Conservation (phyloP, 352 stramenopile species). For the Elongisporangium undulatum region DNA sequence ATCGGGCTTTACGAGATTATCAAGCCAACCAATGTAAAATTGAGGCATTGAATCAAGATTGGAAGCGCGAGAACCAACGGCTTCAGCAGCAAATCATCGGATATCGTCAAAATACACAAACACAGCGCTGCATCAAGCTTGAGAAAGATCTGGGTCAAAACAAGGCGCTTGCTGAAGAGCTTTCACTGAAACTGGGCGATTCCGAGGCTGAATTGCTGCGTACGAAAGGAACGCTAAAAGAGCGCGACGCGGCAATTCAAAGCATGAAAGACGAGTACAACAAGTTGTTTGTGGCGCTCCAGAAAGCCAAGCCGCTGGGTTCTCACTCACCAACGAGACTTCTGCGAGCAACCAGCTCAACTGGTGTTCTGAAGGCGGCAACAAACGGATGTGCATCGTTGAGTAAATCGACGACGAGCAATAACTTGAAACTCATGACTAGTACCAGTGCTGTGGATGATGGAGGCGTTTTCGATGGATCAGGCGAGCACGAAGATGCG, state of each 20-base stretch:
- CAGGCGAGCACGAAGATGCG: conserved; percentile 3
- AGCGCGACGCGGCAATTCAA: conserved; percentile 39
- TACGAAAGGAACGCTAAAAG: conserved; percentile 41
- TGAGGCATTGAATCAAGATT: conserved; percentile 35
- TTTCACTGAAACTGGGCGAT: conserved; percentile 22
- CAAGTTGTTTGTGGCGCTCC: conserved; percentile 58
- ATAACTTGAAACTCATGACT: not conserved
- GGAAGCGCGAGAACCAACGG: conserved; percentile 28
- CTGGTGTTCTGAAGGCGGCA: not conserved
- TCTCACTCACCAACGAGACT: not conserved
- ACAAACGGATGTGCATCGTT: not conserved
- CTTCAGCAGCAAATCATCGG: conserved; percentile 53
- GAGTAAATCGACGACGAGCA: not conserved
- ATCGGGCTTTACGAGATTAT: conserved; percentile 47
- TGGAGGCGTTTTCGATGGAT: not conserved
- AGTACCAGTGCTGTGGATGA: not conserved
- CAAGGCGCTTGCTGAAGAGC: conserved; percentile 21
- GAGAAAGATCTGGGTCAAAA: conserved; percentile 41
- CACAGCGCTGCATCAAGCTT: conserved; percentile 40
- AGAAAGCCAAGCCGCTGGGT: conserved; percentile 49
- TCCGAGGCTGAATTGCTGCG: conserved; percentile 50
- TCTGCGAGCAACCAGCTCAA: not conserved
- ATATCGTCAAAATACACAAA: conserved; percentile 42
- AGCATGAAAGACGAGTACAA: conserved; percentile 75
- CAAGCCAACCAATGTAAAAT: conserved; percentile 40